phyloP scores from a whole-genome alignment of 2,329 filamentous ascomycete genomes.

The Sporothrix protearum region DNA sequence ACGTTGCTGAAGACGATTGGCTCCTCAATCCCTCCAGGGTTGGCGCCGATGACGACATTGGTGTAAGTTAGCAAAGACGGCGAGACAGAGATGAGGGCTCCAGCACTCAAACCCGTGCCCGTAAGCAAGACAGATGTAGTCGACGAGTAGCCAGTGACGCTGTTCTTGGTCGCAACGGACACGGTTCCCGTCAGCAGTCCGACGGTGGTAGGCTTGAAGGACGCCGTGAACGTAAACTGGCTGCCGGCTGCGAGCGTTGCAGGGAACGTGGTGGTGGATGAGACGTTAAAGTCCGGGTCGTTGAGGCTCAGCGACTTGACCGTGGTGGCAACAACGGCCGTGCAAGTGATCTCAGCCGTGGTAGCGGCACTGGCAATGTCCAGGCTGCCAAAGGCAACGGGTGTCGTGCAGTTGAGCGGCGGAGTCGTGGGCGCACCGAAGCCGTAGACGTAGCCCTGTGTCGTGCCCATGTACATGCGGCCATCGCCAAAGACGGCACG shows the following conservation, averaged over 20 bases:
- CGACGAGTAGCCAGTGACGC: conserved; percentile 44
- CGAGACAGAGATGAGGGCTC: conserved; percentile 45
- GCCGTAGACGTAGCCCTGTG: conserved; percentile 50
- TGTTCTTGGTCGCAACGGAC: conserved; percentile 48
- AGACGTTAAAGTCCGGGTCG: conserved; percentile 40
- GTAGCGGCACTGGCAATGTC: conserved; percentile 40
- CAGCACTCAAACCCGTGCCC: conserved; percentile 47
- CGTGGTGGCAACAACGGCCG: conserved; percentile 43
- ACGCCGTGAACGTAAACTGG: conserved; percentile 43
- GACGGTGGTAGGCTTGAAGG: conserved; percentile 46
- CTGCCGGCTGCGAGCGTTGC: conserved; percentile 37
- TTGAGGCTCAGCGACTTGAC: conserved; percentile 41
- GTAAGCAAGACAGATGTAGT: conserved; percentile 46
- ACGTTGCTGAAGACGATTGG: conserved; percentile 48
- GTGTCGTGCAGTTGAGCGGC: conserved; percentile 52
- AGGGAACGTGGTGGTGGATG: conserved; percentile 33
- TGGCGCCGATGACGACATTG: conserved; percentile 45
- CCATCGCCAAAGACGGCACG: conserved; percentile 57
- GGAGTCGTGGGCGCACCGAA: conserved; percentile 54
- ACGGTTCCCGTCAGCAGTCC: conserved; percentile 49
- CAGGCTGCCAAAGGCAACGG: conserved; percentile 44
- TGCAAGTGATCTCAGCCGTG: conserved; percentile 44
- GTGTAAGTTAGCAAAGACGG: conserved; percentile 50
- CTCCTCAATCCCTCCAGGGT: conserved; percentile 40
- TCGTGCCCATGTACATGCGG: conserved; percentile 52